Percentiles rank a stretch among this genome's conserved stretches.
phyloP scores from a whole-genome alignment of 176 grass and related monocot genomes.

The Leersia perrieri region DNA sequence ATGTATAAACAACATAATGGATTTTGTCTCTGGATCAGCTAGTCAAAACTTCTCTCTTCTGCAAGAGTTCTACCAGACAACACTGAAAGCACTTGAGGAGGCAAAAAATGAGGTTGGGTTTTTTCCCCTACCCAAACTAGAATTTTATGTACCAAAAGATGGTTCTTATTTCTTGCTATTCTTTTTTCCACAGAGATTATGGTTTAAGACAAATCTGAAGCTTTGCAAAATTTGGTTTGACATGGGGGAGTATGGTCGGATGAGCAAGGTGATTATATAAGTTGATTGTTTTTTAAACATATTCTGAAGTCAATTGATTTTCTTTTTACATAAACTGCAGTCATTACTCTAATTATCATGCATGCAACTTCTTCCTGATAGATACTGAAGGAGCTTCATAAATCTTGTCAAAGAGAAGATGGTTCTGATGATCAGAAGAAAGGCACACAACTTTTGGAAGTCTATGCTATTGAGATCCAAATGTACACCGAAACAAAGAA shows the following conservation, averaged over 20 bases:
- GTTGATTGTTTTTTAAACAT: no score
- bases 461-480: slow-evolving; percentile 99
- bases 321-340: background rate
- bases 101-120: slow-evolving; percentile 85
- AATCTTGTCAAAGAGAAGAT: slow-evolving; percentile 97
- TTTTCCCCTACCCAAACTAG: background rate
- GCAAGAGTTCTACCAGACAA: slow-evolving; percentile 97
- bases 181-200: slow-evolving; percentile 70
- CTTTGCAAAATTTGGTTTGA: slow-evolving; percentile 99
- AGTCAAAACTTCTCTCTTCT: slow-evolving; percentile 92
- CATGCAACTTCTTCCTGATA: slow-evolving; percentile 16
- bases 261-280: slow-evolving; percentile 79
- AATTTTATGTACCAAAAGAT: background rate
- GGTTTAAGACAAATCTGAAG: slow-evolving; percentile 99
- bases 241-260: slow-evolving; percentile 89
- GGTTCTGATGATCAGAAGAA: slow-evolving; percentile 99
- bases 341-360: background rate
- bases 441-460: slow-evolving; percentile 99
- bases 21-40: slow-evolving; percentile 97
- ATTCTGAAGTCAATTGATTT: background rate
- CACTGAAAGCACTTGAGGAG: slow-evolving; percentile 92
- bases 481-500: slow-evolving; percentile 99
- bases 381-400: slow-evolving; percentile 89
- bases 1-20: slow-evolving; percentile 99
- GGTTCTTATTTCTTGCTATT: slow-evolving; percentile 15